phyloP scores from a whole-genome alignment of 371 early-diverging fungal genomes.

The Apophysomyces ossiformis region DNA sequence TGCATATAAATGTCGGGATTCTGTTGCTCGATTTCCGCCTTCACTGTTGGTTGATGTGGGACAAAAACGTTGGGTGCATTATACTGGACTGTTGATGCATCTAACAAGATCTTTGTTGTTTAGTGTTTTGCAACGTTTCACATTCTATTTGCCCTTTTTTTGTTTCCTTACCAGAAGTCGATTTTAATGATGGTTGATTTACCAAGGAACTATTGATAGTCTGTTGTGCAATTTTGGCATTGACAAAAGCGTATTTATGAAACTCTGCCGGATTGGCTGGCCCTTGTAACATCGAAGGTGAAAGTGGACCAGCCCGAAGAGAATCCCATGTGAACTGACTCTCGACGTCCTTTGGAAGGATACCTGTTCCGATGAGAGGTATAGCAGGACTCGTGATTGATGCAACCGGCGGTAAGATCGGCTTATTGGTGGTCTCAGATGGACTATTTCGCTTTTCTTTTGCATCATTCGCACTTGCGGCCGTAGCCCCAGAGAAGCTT shows the following conservation, averaged over 20 bases:
- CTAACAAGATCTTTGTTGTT: conserved; percentile 2
- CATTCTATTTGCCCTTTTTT: conserved; percentile 27
- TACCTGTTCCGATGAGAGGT: conserved; percentile 40
- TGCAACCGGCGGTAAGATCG: conserved; percentile 49
- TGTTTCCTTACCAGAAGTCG: conserved; percentile 25
- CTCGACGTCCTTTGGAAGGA: conserved; percentile 49
- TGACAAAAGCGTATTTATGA: conserved; percentile 17
- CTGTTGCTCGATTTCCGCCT: conserved; percentile 9
- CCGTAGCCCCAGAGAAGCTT: conserved; percentile 66
- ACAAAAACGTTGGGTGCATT: conserved; percentile 9
- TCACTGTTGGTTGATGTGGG: not conserved
- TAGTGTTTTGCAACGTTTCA: conserved; percentile 1
- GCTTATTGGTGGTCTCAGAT: conserved; percentile 13
- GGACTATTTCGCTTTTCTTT: conserved; percentile 13
- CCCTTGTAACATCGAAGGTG: conserved; percentile 76
- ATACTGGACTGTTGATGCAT: not conserved
- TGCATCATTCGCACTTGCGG: conserved; percentile 19
- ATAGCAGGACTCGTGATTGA: conserved; percentile 46
- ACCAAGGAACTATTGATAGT: conserved; percentile 19
- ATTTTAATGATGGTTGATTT: conserved; percentile 34
- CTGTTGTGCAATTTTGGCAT: conserved; percentile 11
- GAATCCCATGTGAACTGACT: conserved; percentile 67
- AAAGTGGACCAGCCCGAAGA: conserved; percentile 75
- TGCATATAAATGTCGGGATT: conserved; percentile 5
- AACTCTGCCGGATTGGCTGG: conserved; percentile 61